Base-by-base conservation (phyloP, 495 filamentous ascomycete species). In the Lichina pygmaea region DNA sequence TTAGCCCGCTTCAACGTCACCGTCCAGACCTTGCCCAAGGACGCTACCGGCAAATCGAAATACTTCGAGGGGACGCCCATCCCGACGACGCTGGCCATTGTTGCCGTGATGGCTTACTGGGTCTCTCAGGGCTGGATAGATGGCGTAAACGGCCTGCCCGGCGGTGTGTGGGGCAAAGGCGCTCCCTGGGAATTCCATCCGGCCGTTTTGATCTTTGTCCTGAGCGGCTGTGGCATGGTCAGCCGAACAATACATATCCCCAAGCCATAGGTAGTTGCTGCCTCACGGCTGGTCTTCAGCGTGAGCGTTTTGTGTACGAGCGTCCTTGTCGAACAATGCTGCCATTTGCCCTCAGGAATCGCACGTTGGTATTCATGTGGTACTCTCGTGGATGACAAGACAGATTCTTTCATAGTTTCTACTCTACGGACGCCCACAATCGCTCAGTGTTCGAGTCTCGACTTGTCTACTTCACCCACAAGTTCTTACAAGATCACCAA, bases 41-140 rank as follows among this genome's bases (percentile, higher is more conserved):
- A 97, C 53, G 75, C 73, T 39, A 74, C 66, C 7, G 89, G 89
- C 42, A 97, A 97, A 63, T 80, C 77, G 24, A 71, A 75, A 54
- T 95, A 92, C 58, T 97, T 97, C 51, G 86, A 95, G 61, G 89
- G 89, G 54, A 91, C 86, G 3, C 89, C 89, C 13, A 95, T 95
- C 56, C 89, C 89, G 4, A 95, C 81, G 6, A 81, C 78, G 11
- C 61, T 95, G 12, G 73, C 66, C 1, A 75, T 94, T 49, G 83
- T 80, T 44, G 67, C 62, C 15, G 50, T 86, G 10, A 94, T 97
- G 89, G 82, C 74, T 7, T 93, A 75, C 60, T 95, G 86, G 78
- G 72, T 85, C 8, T 72, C 63, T 34, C 60, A 81, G 46, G 78
- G 81, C 50, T 91, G 82, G 77, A 66, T 84, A 41, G 36, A 44